phyloP scores from a whole-genome alignment of 345 rosid genomes.

The Lepidium aucheri region DNA sequence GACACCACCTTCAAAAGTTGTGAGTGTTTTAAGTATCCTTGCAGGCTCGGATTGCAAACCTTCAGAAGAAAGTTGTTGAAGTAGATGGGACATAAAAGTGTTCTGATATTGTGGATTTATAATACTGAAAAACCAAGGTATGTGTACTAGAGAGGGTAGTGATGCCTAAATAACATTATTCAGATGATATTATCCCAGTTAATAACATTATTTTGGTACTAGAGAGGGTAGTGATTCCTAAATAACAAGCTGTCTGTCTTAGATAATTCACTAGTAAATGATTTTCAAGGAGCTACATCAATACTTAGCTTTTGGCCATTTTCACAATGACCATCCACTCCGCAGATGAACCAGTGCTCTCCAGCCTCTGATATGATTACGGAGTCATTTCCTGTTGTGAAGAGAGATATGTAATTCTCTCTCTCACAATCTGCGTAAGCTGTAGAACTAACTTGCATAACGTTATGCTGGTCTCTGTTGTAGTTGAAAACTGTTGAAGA shows the following conservation, averaged over 20 bases:
- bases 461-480: constrained; percentile 22
- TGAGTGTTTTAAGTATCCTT: constrained; percentile 4
- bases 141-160: too few species aligned
- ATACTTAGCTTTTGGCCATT: constrained; percentile 32
- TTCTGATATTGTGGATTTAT: constrained; percentile 2
- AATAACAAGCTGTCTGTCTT: constrained; percentile 10
- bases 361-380: constrained; percentile 23
- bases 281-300: constrained; percentile 17
- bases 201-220: constrained; percentile 13
- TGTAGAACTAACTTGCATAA: constrained; percentile 38
- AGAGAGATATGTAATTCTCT: constrained; percentile 23
- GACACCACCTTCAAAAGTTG: not conserved
- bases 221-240: not conserved
- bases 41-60: constrained; percentile 56
- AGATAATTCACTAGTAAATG: not conserved
- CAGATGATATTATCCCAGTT: not conserved
- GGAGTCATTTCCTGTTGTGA: constrained; percentile 27
- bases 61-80: constrained; percentile 42
- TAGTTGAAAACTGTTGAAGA: constrained; percentile 33
- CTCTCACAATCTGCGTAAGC: constrained; percentile 30
- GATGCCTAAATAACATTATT: too few species aligned
- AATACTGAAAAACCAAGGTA: not conserved
- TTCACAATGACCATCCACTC: constrained; percentile 26
- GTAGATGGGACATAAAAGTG: constrained; percentile 17
- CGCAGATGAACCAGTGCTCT: constrained; percentile 25